These are phyloP conservation scores for Pichia sp. DNA, from an alignment of 1,139 yeast genomes.

Conservation along the genomic window DNA sequence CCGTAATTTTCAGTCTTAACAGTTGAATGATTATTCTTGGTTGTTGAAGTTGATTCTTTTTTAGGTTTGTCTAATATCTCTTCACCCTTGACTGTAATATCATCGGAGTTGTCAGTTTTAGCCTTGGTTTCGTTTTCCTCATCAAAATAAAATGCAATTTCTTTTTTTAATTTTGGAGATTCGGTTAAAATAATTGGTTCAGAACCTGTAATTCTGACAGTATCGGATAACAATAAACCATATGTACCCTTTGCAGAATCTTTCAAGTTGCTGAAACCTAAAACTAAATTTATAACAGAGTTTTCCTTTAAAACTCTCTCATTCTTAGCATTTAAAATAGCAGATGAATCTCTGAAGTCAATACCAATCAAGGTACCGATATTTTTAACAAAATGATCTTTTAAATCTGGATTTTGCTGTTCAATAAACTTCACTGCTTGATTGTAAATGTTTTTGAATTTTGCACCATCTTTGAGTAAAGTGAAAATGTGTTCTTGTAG, in stretches of 20 bases:
- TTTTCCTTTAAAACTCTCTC: slow-evolving; percentile 65
- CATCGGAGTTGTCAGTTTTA: not conserved
- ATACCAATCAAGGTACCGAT: slow-evolving; percentile 89
- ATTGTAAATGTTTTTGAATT: slow-evolving; percentile 60
- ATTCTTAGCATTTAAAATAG: slow-evolving; percentile 67
- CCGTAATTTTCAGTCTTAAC: slow-evolving; percentile 32
- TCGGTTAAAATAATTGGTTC: slow-evolving; percentile 66
- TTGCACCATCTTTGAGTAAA: slow-evolving; percentile 59
- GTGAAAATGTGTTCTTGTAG: slow-evolving; percentile 59
- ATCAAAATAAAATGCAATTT: slow-evolving; percentile 78
- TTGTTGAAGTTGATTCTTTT: slow-evolving; percentile 3
- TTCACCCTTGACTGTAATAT: slow-evolving; percentile 5
- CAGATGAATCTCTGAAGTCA: slow-evolving; percentile 78
- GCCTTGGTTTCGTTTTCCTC: slow-evolving; percentile 42
- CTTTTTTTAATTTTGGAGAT: slow-evolving; percentile 65
- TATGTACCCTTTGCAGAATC: slow-evolving; percentile 52
- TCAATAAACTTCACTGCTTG: slow-evolving; percentile 56
- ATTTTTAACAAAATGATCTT: slow-evolving; percentile 62
- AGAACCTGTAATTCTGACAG: slow-evolving; percentile 60
- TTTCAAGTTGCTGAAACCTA: slow-evolving; percentile 66
- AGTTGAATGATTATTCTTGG: slow-evolving; percentile 11
- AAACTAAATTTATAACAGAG: slow-evolving; percentile 65
- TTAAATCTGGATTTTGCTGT: slow-evolving; percentile 57
- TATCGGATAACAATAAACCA: slow-evolving; percentile 75
- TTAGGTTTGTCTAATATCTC: not conserved